Percentiles rank a stretch among this genome's conserved stretches.
phyloP scores from a whole-genome alignment of 257 asterid species.

The Paulownia fortunei region DNA sequence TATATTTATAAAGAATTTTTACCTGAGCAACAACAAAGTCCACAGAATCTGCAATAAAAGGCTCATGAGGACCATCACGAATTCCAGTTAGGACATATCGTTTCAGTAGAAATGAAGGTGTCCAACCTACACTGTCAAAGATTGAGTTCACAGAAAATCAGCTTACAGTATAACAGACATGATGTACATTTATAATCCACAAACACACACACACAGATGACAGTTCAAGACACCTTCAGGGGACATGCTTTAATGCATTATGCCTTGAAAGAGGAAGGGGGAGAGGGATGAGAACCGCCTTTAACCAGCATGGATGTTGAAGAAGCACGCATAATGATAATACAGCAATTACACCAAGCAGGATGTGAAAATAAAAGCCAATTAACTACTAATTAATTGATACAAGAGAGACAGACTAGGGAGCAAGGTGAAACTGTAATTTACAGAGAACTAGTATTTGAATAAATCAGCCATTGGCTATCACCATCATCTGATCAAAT shows the following conservation, averaged over 20 bases:
- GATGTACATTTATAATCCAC: background rate
- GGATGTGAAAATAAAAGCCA: too few species aligned
- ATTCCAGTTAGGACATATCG: conserved; percentile 90
- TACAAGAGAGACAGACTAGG: too few species aligned
- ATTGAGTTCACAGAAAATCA: conserved; percentile 35
- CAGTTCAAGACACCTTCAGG: background rate
- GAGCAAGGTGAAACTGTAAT: too few species aligned
- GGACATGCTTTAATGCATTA: background rate
- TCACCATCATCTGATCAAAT: too few species aligned
- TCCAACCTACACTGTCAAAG: conserved; percentile 86
- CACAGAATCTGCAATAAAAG: conserved; percentile 96
- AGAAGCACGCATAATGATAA: too few species aligned
- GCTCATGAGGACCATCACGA: conserved; percentile 95
- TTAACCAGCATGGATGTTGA: background rate
- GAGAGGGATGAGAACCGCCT: background rate
- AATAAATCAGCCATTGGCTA: too few species aligned
- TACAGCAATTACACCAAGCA: too few species aligned
- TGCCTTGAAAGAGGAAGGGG: background rate
- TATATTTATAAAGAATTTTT: conserved; percentile 3
- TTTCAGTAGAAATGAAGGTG: conserved; percentile 91
- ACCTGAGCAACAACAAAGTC: conserved; percentile 99
- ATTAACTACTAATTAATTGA: too few species aligned
- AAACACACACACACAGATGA: conserved; percentile 1
- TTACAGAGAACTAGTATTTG: too few species aligned
- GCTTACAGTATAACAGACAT: conserved; percentile 17